phyloP scores from a whole-genome alignment of 2,329 filamentous ascomycete species.

The Pseudopithomyces chartarum region DNA sequence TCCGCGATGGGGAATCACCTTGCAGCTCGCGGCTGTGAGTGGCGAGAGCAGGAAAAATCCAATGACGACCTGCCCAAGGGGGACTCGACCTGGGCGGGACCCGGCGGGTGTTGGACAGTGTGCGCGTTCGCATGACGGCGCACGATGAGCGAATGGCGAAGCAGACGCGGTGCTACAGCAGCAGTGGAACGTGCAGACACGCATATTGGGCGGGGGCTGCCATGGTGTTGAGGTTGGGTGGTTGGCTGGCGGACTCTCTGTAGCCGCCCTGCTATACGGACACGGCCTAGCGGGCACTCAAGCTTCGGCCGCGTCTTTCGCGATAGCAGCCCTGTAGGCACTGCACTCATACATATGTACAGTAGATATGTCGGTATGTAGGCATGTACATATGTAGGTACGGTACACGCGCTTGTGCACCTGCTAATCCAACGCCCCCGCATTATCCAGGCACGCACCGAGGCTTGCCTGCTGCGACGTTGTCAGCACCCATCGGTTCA shows the following conservation, averaged over 20 bases:
- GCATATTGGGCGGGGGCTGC: conserved; percentile 34
- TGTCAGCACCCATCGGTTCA: no score
- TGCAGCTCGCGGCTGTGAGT: conserved; percentile 34
- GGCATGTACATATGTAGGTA: no score
- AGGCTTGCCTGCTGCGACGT: neutral
- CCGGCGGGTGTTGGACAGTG: conserved; percentile 34
- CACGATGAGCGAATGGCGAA: conserved; percentile 33
- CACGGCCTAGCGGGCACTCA: conserved; percentile 9
- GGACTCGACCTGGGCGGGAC: conserved; percentile 32
- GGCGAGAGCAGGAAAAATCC: conserved; percentile 27
- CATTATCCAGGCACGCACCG: neutral
- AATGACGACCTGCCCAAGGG: conserved; percentile 26
- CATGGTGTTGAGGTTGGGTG: conserved; percentile 23
- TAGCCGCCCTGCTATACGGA: conserved; percentile 22
- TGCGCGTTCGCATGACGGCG: conserved; percentile 43
- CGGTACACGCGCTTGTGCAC: conserved; percentile 2
- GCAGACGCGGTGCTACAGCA: conserved; percentile 18
- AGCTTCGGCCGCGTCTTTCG: conserved; percentile 14
- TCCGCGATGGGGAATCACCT: conserved; percentile 11
- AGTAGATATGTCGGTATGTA: no score
- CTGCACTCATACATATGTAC: no score
- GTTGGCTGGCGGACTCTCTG: conserved; percentile 15
- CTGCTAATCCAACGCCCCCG: neutral
- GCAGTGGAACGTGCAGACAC: conserved; percentile 31
- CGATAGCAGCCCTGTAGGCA: no score